Evolutionary conservation across 306 rosid species (phyloP).

Genomic region (Elaeagnus macrophylla): DNA sequence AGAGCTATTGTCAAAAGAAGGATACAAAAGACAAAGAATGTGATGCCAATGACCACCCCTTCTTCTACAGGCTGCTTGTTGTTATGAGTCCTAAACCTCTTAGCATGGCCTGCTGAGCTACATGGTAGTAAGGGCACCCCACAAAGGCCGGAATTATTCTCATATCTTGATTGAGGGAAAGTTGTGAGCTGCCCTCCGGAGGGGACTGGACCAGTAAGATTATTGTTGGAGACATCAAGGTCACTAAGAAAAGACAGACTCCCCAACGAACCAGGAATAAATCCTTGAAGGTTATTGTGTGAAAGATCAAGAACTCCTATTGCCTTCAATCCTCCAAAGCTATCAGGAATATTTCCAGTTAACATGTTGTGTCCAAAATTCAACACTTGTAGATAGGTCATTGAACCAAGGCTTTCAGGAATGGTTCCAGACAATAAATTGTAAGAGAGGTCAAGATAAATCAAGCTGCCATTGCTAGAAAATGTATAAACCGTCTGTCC

Average conservation of each 20-base stretch:
- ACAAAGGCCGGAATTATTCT: constrained; percentile 62
- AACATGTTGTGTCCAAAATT: constrained; percentile 65
- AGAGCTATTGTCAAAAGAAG: constrained; percentile 30
- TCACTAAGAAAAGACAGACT: constrained; percentile 63
- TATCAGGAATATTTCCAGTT: constrained; percentile 47
- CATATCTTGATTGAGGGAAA: constrained; percentile 57
- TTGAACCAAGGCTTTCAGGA: constrained; percentile 39
- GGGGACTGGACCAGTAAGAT: constrained; percentile 52
- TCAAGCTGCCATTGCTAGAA: constrained; percentile 44
- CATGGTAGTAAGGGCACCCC: constrained; percentile 53
- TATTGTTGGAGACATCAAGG: constrained; percentile 70
- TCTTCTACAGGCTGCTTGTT: constrained; percentile 38
- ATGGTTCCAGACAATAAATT: constrained; percentile 50
- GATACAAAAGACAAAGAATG: constrained; percentile 37
- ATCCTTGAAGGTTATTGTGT: constrained; percentile 51
- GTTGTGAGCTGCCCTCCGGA: constrained; percentile 70
- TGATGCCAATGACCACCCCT: constrained; percentile 31
- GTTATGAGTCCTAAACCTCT: constrained; percentile 6
- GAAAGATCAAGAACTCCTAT: constrained; percentile 70
- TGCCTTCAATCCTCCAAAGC: constrained; percentile 46
- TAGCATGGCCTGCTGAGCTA: constrained; percentile 18
- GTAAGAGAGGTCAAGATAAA: constrained; percentile 66
- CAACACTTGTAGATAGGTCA: constrained; percentile 52
- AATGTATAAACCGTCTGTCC: constrained; percentile 57
- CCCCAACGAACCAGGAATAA: constrained; percentile 51